Conservation (phyloP, 139 green algal genomes). For the Raphidocelis subcapitata region DNA sequence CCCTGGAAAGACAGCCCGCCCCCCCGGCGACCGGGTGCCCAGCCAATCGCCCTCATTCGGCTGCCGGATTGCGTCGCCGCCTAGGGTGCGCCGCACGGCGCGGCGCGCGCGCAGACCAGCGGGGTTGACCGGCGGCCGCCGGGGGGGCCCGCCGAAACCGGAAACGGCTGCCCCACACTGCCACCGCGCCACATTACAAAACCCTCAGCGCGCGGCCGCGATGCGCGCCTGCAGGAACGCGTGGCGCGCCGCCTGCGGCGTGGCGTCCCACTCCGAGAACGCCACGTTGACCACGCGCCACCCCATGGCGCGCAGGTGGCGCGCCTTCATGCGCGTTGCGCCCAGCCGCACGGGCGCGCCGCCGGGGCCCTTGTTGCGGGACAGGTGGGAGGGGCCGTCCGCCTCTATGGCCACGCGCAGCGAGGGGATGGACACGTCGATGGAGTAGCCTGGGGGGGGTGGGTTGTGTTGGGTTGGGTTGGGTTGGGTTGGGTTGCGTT, state of each 20-base stretch:
- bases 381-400: slow-evolving; percentile 58
- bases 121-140: too few species aligned
- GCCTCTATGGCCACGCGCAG: slow-evolving; percentile 52
- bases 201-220: neutral
- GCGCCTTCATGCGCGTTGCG: slow-evolving; percentile 51
- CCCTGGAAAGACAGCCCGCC: too few species aligned
- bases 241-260: too few species aligned
- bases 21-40: too few species aligned
- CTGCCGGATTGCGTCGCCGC: too few species aligned
- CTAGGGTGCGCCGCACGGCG: too few species aligned
- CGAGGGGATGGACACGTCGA: slow-evolving; percentile 45
- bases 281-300: slow-evolving; percentile 46
- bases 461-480: neutral
- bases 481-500: neutral
- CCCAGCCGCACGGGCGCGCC: slow-evolving; percentile 25
- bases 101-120: too few species aligned
- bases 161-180: too few species aligned
- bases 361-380: slow-evolving; percentile 24
- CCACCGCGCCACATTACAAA: too few species aligned
- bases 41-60: too few species aligned
- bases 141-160: too few species aligned
- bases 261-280: slow-evolving; percentile 36
- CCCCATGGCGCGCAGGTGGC: slow-evolving; percentile 49
- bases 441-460: slow-evolving; percentile 36
- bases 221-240: slow-evolving; percentile 24